Base-by-base conservation (phyloP, 208 protist species). In the Leishmania turanica region DNA sequence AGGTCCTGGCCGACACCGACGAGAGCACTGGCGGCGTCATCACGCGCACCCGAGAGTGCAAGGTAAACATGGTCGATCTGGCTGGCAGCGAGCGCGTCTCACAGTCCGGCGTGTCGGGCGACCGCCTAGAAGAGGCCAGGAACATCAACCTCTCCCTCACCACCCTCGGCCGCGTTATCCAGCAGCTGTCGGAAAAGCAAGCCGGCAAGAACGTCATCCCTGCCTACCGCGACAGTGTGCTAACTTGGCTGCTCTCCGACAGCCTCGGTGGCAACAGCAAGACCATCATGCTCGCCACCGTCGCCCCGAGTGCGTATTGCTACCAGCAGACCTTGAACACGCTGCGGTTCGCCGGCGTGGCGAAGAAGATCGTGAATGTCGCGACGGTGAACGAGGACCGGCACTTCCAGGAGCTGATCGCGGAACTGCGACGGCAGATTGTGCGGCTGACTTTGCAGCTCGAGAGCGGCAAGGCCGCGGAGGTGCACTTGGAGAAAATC, bases 111-210 rank as follows among this genome's bases (percentile, higher is more conserved):
- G 92, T 90, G 0, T 91, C 93, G 13, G 99, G 98, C 0, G 81
- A 97, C 24, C 95, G 95, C 51, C 91, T 99, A 42, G 95, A 98
- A 78, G 98, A 99, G 85, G 98, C 98, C 27, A 92, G 87, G 34
- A 96, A 99, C 82, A 99, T 99, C 74, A 99, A 99, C 88, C 95
- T 99, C 31, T 99, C 95, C 19, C 92, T 99, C 19, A 94, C 98
- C 47, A 98, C 89, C 47, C 88, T 99, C 3, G 96, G 96, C 31
- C 89, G 96, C 56, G 95, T 98, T 8, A 97, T 99, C 19, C 84
- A 93, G 64, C 88, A 96, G 83, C 83, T 99, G 19, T 90, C 93
- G 27, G 92, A 98, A 72, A 91, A 92, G 69, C 90, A 95, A 79
- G 78, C 86, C 3, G 90, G 89, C 47, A 88, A 91, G 71, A 70